Evolutionary conservation across 2,329 filamentous ascomycete genomes (phyloP), one percentile per base, ranked within the genome.

Genomic region (Lachnellula subtilissima): DNA sequence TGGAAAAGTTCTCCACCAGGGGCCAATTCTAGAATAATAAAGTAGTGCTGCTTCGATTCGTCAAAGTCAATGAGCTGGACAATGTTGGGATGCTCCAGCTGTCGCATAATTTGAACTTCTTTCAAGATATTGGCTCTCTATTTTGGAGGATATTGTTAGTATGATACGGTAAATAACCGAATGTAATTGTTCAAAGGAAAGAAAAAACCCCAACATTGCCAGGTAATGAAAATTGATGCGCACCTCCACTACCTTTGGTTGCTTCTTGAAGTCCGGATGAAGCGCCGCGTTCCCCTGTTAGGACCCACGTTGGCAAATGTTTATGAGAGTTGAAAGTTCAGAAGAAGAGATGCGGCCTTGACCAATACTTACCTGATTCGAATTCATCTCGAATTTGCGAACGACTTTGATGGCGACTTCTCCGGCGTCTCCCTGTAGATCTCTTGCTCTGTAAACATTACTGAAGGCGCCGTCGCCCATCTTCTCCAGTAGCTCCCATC

Each of bases 391-490:
- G 72, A 91, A 97, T 76, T 97, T 97, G 70, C 94, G 88, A 62
- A 99, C 94, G 51, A 99, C 94, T 75, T 99, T 99, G 80, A 99
- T 97, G 65, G 93, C 94, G 36, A 94, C 91, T 71, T 97, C 87
- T 63, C 83, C 85, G 61, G 83, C 82, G 60, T 86, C 78, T 42
- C 89, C 88, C 5, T 85, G 80, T 6, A 76, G 71, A 71, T 99
- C 94, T 64, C 81, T 83, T 39, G 94, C 94, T 40, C 90, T 86
- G 74, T 97, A 99, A 62, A 99, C 94, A 69, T 97, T 97, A 78
- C 93, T 97, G 80, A 99, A 99, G 58, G 94, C 94, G 59, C 94
- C 94, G 65, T 97, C 94, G 62, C 94, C 94, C 93, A 99, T 99
- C 81, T 97, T 97, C 75, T 96, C 92, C 52, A 94, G 57, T 36